Percentiles rank a stretch among this genome's conserved stretches.
Evolutionary conservation across 2,329 filamentous ascomycete species (phyloP).

Genomic region (Aspergillus glaucus): DNA sequence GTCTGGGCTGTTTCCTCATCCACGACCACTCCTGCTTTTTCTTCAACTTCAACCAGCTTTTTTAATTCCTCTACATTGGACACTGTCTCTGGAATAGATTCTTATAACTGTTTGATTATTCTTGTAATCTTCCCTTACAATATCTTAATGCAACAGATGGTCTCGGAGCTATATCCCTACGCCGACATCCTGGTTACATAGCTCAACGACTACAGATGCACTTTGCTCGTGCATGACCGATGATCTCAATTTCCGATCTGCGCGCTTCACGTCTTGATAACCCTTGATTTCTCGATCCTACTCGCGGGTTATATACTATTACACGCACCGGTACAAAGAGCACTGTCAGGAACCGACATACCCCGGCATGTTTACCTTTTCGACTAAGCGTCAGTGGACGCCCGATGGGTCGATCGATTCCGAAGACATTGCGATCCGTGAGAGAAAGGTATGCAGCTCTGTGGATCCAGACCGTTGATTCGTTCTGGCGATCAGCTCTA

Average conservation of each 20-base stretch:
- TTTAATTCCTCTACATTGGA: too few relatives aligned
- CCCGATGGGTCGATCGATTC: slow-evolving; percentile 57
- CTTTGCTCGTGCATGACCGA: neutral
- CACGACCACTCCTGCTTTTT: too few relatives aligned
- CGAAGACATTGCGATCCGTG: slow-evolving; percentile 39
- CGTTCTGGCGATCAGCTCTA: neutral
- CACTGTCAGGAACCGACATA: too few relatives aligned
- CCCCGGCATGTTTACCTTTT: slow-evolving; percentile 15
- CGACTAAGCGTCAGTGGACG: slow-evolving; percentile 22
- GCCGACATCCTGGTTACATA: neutral
- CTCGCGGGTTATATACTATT: neutral
- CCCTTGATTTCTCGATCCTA: neutral
- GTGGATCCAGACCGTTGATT: neutral
- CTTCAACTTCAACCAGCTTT: too few relatives aligned
- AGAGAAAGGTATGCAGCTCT: slow-evolving; percentile 19
- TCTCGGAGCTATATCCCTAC: neutral
- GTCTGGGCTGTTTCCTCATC: too few relatives aligned
- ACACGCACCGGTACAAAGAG: too few relatives aligned
- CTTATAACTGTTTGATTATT: too few relatives aligned
- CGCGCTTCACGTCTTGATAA: neutral
- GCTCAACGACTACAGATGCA: neutral
- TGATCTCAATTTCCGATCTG: neutral
- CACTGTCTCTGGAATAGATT: too few relatives aligned
- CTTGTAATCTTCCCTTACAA: neutral
- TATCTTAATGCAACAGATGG: neutral